phyloP scores from a whole-genome alignment of 2,329 filamentous ascomycete genomes.

The Pezicula rhizophila region DNA sequence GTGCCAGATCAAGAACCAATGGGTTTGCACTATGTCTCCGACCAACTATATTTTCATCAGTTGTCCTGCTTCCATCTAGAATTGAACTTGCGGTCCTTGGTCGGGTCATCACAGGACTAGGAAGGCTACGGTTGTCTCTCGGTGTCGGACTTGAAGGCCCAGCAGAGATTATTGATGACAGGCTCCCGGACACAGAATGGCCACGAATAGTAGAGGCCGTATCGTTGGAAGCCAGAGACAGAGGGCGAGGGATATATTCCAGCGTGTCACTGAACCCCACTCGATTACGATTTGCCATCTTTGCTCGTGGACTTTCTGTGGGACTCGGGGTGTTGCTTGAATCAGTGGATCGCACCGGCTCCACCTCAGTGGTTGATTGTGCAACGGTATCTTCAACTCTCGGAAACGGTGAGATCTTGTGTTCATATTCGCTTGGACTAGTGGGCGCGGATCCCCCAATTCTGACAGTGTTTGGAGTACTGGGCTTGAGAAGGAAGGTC shows the following conservation, averaged over 20 bases:
- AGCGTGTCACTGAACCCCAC: constrained; percentile 82
- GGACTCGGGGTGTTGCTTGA: constrained; percentile 2
- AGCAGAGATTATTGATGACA: constrained; percentile 70
- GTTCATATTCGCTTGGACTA: constrained; percentile 37
- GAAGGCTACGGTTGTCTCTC: constrained; percentile 34
- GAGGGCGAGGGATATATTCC: constrained; percentile 75
- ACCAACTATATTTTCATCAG: constrained; percentile 30
- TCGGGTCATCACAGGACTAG: constrained; percentile 39
- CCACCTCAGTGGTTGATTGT: constrained; percentile 3
- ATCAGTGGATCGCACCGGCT: constrained; percentile 4
- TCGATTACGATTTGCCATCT: constrained; percentile 45
- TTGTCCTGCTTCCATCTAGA: constrained; percentile 36
- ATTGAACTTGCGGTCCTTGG: constrained; percentile 70
- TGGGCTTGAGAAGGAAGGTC: constrained; percentile 54
- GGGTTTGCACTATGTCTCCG: constrained; percentile 54
- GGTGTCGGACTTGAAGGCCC: constrained; percentile 36
- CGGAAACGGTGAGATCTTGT: constrained; percentile 14
- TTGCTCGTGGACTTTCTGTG: constrained; percentile 9
- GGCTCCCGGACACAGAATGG: constrained; percentile 72
- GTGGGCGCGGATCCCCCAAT: constrained; percentile 31
- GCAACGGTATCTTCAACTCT: background rate
- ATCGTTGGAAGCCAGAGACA: constrained; percentile 80
- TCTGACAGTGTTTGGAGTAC: constrained; percentile 9
- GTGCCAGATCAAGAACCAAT: constrained; percentile 35
- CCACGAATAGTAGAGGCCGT: constrained; percentile 69